A percentile compares a stretch with the other conserved stretches of the same genome.
These are phyloP conservation scores for Vigna nakashimae DNA, from an alignment of 306 rosid genomes.

Conservation along the genomic window DNA sequence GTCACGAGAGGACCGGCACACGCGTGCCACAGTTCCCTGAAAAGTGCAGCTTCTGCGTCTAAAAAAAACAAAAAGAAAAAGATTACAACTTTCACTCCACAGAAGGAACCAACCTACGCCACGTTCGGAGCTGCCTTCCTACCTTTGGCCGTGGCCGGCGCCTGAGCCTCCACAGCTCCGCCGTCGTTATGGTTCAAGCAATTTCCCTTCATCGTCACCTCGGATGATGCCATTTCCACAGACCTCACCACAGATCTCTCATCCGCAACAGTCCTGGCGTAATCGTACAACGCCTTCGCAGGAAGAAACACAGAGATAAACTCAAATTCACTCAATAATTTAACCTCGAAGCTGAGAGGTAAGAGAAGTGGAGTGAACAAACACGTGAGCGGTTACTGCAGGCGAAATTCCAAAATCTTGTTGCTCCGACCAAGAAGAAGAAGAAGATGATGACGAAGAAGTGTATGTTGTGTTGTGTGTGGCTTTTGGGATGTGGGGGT, in stretches of 20 bases:
- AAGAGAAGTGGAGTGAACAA: slow-evolving; percentile 11
- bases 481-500: slow-evolving; percentile 7
- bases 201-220: slow-evolving; percentile 63
- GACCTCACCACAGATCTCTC: slow-evolving; percentile 75
- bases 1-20: slow-evolving; percentile 95
- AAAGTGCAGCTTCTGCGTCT: slow-evolving; percentile 85
- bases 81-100: background rate
- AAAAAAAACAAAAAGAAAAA: background rate
- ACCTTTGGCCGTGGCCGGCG: slow-evolving; percentile 44
- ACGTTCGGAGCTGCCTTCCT: slow-evolving; percentile 41
- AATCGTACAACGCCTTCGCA: slow-evolving; percentile 5
- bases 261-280: slow-evolving; percentile 43
- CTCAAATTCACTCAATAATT: slow-evolving; percentile 4
- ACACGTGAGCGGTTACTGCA: background rate
- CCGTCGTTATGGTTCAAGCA: slow-evolving; percentile 50
- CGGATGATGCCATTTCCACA: slow-evolving; percentile 69
- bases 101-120: background rate
- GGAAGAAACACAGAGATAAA: background rate
- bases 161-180: slow-evolving; percentile 30
- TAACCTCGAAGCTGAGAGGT: slow-evolving; percentile 12
- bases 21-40: slow-evolving; percentile 93
- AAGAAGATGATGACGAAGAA: background rate
- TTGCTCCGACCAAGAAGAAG: background rate
- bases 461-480: background rate
- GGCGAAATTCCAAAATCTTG: slow-evolving; percentile 14